Evolutionary conservation across 1,284 basidiomycete species (phyloP).

Genomic region (Erythrobasidium hasegawianum): DNA sequence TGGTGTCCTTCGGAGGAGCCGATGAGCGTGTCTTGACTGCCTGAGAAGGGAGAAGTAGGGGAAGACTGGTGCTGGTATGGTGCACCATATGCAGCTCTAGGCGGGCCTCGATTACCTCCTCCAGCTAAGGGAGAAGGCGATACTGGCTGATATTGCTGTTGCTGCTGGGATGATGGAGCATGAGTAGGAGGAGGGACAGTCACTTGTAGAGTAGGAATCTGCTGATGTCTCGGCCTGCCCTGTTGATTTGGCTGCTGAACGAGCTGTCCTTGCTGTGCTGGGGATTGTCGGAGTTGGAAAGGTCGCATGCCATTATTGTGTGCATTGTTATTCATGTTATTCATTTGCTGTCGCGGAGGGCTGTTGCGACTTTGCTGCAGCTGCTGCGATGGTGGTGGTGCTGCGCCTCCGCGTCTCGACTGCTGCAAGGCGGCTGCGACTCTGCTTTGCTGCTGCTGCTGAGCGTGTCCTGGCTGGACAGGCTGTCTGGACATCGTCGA

Average conservation of each 20-base stretch:
- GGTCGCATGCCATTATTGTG: slow-evolving; percentile 4
- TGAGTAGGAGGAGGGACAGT: slow-evolving; percentile 18
- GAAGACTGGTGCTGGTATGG: neutral
- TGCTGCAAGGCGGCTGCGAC: neutral
- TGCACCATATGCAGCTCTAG: slow-evolving; percentile 1
- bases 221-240: neutral
- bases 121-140: neutral
- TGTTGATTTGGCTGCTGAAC: neutral
- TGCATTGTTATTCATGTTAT: neutral
- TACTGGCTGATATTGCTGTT: slow-evolving; percentile 5
- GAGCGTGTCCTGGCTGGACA: neutral
- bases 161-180: neutral
- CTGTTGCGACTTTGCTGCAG: neutral
- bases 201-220: slow-evolving; percentile 18
- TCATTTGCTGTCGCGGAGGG: slow-evolving; percentile 10
- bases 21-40: slow-evolving; percentile 20
- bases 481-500: neutral
- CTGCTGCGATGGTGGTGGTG: neutral
- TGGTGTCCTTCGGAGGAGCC: neutral
- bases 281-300: slow-evolving; percentile 1
- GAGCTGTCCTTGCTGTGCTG: neutral
- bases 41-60: slow-evolving; percentile 22
- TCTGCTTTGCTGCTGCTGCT: neutral
- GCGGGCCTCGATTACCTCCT: neutral
- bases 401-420: slow-evolving; percentile 3